Conservation (phyloP, 2,329 filamentous ascomycete species). For the Ophiocordyceps sinensis region DNA sequence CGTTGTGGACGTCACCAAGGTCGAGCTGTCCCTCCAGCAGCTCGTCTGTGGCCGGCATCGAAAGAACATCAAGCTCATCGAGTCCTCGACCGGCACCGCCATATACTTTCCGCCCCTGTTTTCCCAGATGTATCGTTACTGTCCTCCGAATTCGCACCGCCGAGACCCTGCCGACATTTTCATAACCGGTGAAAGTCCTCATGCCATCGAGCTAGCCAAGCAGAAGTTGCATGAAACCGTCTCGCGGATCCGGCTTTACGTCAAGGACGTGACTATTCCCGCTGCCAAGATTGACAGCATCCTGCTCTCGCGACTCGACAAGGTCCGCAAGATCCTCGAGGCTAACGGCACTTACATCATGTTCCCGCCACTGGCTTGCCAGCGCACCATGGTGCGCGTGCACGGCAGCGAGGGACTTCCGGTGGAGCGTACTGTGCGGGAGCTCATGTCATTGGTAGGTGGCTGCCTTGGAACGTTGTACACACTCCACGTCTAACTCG, state of each 20-base stretch:
- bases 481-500: conserved; percentile 10
- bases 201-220: conserved; percentile 79
- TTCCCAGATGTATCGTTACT: conserved; percentile 81
- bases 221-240: conserved; percentile 81
- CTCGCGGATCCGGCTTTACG: conserved; percentile 63
- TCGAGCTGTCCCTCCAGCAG: conserved; percentile 80
- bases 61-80: conserved; percentile 96
- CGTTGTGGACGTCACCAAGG: conserved; percentile 62
- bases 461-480: conserved; percentile 2
- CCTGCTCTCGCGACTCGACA: conserved; percentile 78
- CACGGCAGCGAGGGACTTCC: conserved; percentile 89
- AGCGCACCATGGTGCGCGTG: conserved; percentile 72
- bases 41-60: conserved; percentile 84
- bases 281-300: conserved; percentile 92
- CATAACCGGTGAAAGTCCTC: conserved; percentile 78
- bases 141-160: conserved; percentile 64
- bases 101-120: conserved; percentile 98
- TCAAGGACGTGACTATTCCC: conserved; percentile 85
- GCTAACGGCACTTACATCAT: conserved; percentile 91
- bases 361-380: conserved; percentile 75
- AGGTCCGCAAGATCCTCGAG: conserved; percentile 96
- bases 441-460: conserved; percentile 84
- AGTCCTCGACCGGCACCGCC: conserved; percentile 86
- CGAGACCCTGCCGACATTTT: conserved; percentile 84
- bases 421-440: conserved; percentile 85